Evolutionary conservation across 257 asterid species (phyloP), one percentile per base, ranked within the genome.

Genomic region (Solanum pinnatisectum): DNA sequence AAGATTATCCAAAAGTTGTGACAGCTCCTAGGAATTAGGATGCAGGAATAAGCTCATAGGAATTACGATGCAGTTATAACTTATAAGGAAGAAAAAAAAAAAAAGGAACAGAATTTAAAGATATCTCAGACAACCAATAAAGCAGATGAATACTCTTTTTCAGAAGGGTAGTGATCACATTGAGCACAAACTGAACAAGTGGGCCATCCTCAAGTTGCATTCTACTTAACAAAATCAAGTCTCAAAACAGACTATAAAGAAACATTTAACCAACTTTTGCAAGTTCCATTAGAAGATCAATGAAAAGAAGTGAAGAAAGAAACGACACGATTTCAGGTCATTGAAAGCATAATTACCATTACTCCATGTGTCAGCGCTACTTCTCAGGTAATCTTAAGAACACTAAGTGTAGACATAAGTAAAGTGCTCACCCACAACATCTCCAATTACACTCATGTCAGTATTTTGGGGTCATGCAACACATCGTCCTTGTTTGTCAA

Each of bases 351-450:
- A 39, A 39, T n/a, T 77, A 77, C 36, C 35, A 13, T 12, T 32
- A 77, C n/a, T n/a, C n/a, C 35, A 77, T 8, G 20, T 40, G 59
- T 40, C 60, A n/a, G 25, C 9, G 6, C 36, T 40, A 77, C 84
- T 77, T 77, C 36, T 40, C 23, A 78, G 25, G 84, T 40, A 40
- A 39, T 42, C 14, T 25, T 13, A 42, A 36, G 20, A 23, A 76
- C 32, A 39, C 84, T 78, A 13, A 77, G 23, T 23, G 42, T 40
- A 25, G 36, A 14, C 84, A 40, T 40, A 13, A 42, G 27, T 40
- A 76, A 76, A 39, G 84, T 14, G 60, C 91, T 92, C 92, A 96
- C 99, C 97, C 46, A 96, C 90, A 68, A 95, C 95, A 46, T 93
- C 93, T 60, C 89, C 93, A 82, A 96, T 94, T 68, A 92, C 91